Evolutionary conservation across 495 filamentous ascomycete species (phyloP).

Genomic region (Penicillium goetzii): DNA sequence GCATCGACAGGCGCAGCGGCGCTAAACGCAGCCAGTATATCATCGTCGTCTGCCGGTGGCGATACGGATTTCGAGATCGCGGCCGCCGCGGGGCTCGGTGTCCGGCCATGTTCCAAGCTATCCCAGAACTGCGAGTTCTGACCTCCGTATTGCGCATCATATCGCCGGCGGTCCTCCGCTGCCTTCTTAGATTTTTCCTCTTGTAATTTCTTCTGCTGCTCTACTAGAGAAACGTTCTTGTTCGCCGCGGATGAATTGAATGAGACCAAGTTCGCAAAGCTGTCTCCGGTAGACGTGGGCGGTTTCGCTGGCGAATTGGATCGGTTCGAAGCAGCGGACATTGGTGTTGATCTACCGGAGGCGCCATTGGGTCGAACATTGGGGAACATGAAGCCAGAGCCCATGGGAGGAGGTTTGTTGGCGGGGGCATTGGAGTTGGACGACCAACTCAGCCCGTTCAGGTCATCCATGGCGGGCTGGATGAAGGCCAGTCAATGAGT

Average conservation of each 20-base stretch:
- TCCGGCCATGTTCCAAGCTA: constrained; percentile 54
- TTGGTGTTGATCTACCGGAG: constrained; percentile 71
- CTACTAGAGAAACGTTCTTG: constrained; percentile 75
- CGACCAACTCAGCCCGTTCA: constrained; percentile 60
- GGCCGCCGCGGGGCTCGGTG: constrained; percentile 44
- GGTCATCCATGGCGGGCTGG: constrained; percentile 57
- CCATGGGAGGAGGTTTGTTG: constrained; percentile 55
- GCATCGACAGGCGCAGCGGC: constrained; percentile 62
- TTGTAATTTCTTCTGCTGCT: constrained; percentile 81
- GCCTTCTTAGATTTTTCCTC: constrained; percentile 78
- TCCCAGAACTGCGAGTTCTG: constrained; percentile 72
- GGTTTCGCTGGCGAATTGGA: constrained; percentile 56
- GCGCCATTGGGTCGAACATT: constrained; percentile 59
- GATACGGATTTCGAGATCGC: constrained; percentile 55
- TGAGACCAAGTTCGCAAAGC: constrained; percentile 86
- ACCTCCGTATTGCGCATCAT: constrained; percentile 75
- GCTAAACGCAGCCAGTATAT: constrained; percentile 66
- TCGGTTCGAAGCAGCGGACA: constrained; percentile 58
- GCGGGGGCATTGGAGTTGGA: constrained; percentile 38
- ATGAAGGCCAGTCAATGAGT: constrained; percentile 8
- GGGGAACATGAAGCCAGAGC: constrained; percentile 60
- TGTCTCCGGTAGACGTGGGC: constrained; percentile 71
- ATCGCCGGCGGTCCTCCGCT: constrained; percentile 66
- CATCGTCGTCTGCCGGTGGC: constrained; percentile 53
- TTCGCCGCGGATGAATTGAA: constrained; percentile 67